Evolutionary conservation across 139 green algal species (phyloP), one percentile per base, ranked within the genome.

Genomic region (Gonium pectorale): DNA sequence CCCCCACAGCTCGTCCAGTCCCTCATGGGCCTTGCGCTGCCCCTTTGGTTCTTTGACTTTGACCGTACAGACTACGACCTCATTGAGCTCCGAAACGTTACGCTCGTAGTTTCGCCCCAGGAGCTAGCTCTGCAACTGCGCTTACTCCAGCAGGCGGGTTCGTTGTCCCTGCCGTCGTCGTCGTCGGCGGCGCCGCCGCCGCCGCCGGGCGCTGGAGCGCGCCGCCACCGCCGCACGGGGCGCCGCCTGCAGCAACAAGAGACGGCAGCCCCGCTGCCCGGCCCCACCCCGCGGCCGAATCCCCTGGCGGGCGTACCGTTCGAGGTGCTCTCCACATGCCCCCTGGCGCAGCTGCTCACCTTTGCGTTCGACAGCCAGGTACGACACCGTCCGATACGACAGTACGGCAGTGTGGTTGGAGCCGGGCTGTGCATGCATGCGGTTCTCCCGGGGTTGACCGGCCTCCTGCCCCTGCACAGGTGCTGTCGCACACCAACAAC

Each of bases 351-450:
- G 70, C 70, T 79, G 9, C 11, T 49, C 15, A 63, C 3, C 31
- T 79, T 79, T 33, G 70, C 70, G 11, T 33, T 19, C 31, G 70
- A 46, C 31, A 79, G 70, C 70, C 29, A 29, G 43, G 68, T 77
- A 29, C 41, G 68, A 13, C n/a, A 40, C 22, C 22, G 56, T 31
- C 22, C 8, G 19, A 29, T 29, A 21, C 22, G 13, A 31, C 19
- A 21, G 19, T 31, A 29, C 21, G 56, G 24, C 19, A 17, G 56
- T 7, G 7, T 13, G 19, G 19, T 31, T 35, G 56, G 49, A 17
- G 49, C 49, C 17, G 49, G n/a, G 56, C 26, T 66, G 56, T 31
- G 56, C 56, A 26, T 13, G 17, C 49, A 59, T 59, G 15, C 13
- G 49, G 49, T 7, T 13, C 22, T 66, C 7, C 56, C 62, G 7